Base-by-base conservation (phyloP, 2,329 filamentous ascomycete genomes). In the Pleomassaria siparia region DNA sequence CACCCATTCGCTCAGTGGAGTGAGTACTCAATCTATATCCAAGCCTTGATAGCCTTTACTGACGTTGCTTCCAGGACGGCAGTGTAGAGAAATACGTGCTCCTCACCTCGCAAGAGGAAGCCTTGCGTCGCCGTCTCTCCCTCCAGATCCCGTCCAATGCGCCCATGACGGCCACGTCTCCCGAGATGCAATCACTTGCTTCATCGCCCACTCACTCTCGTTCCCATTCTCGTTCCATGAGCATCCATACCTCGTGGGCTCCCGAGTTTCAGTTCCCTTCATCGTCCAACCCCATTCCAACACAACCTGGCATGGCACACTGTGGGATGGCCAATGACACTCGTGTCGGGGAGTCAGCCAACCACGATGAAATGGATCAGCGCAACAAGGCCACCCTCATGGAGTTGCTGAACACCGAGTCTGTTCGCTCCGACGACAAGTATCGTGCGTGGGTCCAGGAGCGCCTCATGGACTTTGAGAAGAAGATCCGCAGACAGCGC, bases 381-480 rank as follows among this genome's bases (percentile, higher is more conserved):
- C 74, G 78, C 53, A 80, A 80, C 63, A 80, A 81, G 55, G 72
- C 70, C 16, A 79, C 76, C 9, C 69, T 82, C 40, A 81, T 78
- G 10, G 77, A 80, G 48, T 66, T 82, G 1, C 64, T 82, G 44
- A 81, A 81, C 53, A 79, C 76, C 39, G 75, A 78, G 13, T 72
- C 71, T 32, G 78, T 80, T 3, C 72, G 71, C 32, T 59, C 66
- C 9, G 77, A 81, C 60, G 60, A 67, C 1, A 72, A 72, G 49
- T 66, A 67, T 49, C 70, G 79, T 32, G 64, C 66, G 13, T 81
- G 77, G 76, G 73, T 81, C 11, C 79, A 81, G 55, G 71, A 70
- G 4, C 68, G 75, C 39, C 65, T 82, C 39, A 79, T 81, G 76
- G 78, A 80, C 45, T 73, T 76, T 2, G 78, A 81, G 57, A 72